Evolutionary conservation across 371 early-diverging fungal genomes (phyloP).

Genomic region (Umbelopsis sp.): DNA sequence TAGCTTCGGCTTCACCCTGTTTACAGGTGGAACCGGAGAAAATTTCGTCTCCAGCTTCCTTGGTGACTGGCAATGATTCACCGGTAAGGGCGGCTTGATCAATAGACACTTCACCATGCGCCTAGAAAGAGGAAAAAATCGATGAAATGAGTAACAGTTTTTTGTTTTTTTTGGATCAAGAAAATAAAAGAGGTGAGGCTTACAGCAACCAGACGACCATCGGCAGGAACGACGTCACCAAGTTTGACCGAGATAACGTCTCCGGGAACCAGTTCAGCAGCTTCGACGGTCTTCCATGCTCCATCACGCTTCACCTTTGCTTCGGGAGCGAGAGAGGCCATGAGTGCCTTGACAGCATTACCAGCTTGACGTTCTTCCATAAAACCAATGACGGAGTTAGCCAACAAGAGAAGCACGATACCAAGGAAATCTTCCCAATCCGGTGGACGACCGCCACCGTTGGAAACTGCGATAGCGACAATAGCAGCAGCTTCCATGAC

Average conservation of each 20-base stretch:
- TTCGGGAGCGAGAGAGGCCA: slow-evolving; percentile 75
- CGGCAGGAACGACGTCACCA: slow-evolving; percentile 84
- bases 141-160: slow-evolving; percentile 64
- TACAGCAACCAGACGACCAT: slow-evolving; percentile 63
- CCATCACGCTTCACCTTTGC: slow-evolving; percentile 70
- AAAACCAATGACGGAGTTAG: slow-evolving; percentile 86
- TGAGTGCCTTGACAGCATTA: slow-evolving; percentile 76
- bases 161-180: no score
- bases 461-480: slow-evolving; percentile 72
- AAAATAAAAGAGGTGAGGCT: slow-evolving; percentile 9
- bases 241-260: slow-evolving; percentile 74
- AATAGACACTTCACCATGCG: slow-evolving; percentile 54
- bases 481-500: slow-evolving; percentile 82
- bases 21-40: slow-evolving; percentile 85
- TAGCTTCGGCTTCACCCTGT: slow-evolving; percentile 89
- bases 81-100: slow-evolving; percentile 90
- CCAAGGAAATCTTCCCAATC: slow-evolving; percentile 88
- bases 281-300: slow-evolving; percentile 56
- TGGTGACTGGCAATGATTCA: slow-evolving; percentile 76
- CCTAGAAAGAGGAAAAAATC: slow-evolving; percentile 53
- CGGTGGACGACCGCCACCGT: slow-evolving; percentile 63
- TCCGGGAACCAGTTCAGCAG: slow-evolving; percentile 68
- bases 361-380: slow-evolving; percentile 83
- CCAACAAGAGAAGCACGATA: slow-evolving; percentile 76
- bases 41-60: slow-evolving; percentile 71